Base-by-base conservation (phyloP, 495 filamentous ascomycete species). In the Penicillium bovifimosum region DNA sequence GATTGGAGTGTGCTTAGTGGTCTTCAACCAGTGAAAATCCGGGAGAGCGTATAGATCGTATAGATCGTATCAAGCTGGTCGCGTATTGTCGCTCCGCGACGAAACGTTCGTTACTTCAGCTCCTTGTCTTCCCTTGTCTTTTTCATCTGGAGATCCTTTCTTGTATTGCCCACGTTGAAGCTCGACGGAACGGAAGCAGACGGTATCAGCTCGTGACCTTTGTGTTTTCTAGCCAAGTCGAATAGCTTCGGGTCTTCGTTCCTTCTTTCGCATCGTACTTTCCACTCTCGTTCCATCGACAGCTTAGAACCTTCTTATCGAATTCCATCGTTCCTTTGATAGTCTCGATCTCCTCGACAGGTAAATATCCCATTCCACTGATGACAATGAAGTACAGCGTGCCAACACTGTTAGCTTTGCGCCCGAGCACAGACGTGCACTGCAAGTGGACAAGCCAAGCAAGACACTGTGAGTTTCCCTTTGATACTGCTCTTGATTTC, bases 301-400 rank as follows among this genome's bases (percentile, higher is more conserved):
- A 10, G 32, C 14, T 28, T 8, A n/a, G n/a, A n/a, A n/a, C n/a
- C n/a, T 8, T 10, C 38, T 32, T 14, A 31, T 29, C 36, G 17
- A 24, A 43, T 9, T 31, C 17, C 18, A 35, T 38, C 27, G 13
- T 42, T 41, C 27, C 33, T 18, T 4, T 43, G 13, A 33, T 41
- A 29, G 26, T 18, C 1, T 44, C n/a, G n/a, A n/a, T 41, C 11
- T 8, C 26, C 42, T 33, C 6, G 27, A 45, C 47, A 44, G 41
- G 47, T 61, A 48, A 44, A 40, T 43, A 34, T 44, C 33, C 27
- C 38, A 18, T 17, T 13, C 9, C 41, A 10, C 9, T 20, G 16
- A 52, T n/a, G 53, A 69, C 63, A 48, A 64, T 64, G 59, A 73
- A 59, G 59, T 76, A 76, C 57, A 64, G 60, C 28, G 60, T 71